These are phyloP conservation scores for Sanchytrium tribonematis DNA, from an alignment of 371 early-diverging fungal genomes.

Conservation along the genomic window DNA sequence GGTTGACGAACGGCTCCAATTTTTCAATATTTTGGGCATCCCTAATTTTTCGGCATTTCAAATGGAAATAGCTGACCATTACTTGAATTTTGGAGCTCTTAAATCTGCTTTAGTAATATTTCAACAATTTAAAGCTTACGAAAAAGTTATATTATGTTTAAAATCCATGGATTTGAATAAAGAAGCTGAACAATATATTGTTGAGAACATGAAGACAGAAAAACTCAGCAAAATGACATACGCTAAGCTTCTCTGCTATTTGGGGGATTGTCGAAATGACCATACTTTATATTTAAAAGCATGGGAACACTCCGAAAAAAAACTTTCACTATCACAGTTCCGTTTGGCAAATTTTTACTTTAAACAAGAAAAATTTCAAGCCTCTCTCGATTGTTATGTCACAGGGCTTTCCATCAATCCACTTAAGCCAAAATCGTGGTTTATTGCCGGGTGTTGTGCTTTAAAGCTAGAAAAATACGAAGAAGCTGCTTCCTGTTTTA, in stretches of 20 bases:
- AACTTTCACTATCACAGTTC: not conserved
- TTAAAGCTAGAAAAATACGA: not conserved
- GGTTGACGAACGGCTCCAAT: conserved; percentile 41
- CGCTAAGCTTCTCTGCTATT: not conserved
- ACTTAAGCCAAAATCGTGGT: not conserved
- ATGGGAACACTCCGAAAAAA: not conserved
- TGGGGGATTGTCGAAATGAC: not conserved
- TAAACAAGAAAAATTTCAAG: not conserved
- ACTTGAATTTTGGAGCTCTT: not conserved
- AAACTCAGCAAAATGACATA: not conserved
- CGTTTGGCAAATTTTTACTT: not conserved
- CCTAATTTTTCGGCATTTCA: not conserved
- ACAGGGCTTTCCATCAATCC: not conserved
- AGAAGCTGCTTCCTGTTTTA: not conserved
- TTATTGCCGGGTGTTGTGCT: not conserved
- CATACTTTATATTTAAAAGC: not conserved
- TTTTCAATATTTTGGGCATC: conserved; percentile 14
- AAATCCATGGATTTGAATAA: not conserved
- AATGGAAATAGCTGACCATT: not conserved
- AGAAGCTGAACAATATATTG: not conserved
- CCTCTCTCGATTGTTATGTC: not conserved
- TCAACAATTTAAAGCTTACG: not conserved
- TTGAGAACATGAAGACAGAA: not conserved
- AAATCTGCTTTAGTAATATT: not conserved
- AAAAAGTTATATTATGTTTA: not conserved